Conservation (phyloP, 2,329 filamentous ascomycete genomes). For the Aureobasidium sp. region DNA sequence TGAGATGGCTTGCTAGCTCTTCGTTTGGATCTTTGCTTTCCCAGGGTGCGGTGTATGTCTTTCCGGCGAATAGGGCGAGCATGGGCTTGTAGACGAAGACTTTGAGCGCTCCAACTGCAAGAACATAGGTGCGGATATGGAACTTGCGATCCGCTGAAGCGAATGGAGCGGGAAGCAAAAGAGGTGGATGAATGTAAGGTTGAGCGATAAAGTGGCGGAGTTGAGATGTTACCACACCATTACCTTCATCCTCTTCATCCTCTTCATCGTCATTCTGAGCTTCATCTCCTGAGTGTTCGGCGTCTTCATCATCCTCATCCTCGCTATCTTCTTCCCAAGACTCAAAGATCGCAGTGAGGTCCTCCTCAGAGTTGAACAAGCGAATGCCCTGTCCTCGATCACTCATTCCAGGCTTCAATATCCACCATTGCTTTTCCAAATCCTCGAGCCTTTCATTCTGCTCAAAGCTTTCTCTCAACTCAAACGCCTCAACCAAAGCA, state of each 20-base stretch:
- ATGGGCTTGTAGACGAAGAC: constrained; percentile 85
- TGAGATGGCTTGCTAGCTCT: constrained; percentile 71
- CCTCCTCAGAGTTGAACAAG: constrained; percentile 76
- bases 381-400: constrained; percentile 90
- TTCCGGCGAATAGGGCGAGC: constrained; percentile 85
- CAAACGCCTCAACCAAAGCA: constrained; percentile 75
- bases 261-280: constrained; percentile 29
- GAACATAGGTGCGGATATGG: constrained; percentile 87
- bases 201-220: constrained; percentile 94
- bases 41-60: constrained; percentile 62
- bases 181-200: constrained; percentile 84
- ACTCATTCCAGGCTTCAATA: constrained; percentile 95
- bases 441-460: constrained; percentile 50
- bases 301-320: constrained; percentile 25
- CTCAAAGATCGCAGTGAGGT: constrained; percentile 83
- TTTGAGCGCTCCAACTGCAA: constrained; percentile 68
- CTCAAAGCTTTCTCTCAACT: constrained; percentile 70
- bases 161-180: constrained; percentile 54
- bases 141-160: constrained; percentile 65
- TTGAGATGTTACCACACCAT: constrained; percentile 73
- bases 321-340: constrained; percentile 56
- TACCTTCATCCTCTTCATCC: constrained; percentile 33
- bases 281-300: constrained; percentile 29
- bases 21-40: constrained; percentile 30
- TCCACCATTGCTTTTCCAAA: constrained; percentile 62